A percentile compares a stretch with the other conserved stretches of the same genome.
Conservation (phyloP, 2,329 filamentous ascomycete genomes). For the Paradendryphiella salina region DNA sequence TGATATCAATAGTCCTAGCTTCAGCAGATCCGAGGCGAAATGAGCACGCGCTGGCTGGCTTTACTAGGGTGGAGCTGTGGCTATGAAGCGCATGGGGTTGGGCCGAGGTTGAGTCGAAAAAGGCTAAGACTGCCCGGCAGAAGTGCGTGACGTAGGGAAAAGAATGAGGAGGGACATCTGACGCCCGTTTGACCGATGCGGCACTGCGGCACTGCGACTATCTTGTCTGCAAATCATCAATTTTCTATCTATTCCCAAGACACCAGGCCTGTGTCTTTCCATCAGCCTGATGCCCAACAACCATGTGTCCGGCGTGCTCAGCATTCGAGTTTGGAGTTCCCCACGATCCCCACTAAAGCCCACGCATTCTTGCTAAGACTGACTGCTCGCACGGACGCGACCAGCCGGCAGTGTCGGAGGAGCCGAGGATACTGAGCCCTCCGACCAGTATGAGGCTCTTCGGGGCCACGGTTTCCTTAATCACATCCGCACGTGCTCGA, state of each 20-base stretch:
- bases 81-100: constrained; percentile 13
- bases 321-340: constrained; percentile 7
- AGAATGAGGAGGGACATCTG: not conserved
- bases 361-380: not conserved
- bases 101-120: constrained; percentile 24
- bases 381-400: constrained; percentile 7
- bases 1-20: constrained; percentile 21
- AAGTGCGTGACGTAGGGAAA: constrained; percentile 14
- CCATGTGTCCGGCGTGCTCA: not conserved
- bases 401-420: constrained; percentile 5
- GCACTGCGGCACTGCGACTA: constrained; percentile 1
- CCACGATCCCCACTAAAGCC: constrained; percentile 8
- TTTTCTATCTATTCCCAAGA: not conserved
- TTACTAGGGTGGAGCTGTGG: constrained; percentile 22
- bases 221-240: not conserved
- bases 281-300: not conserved
- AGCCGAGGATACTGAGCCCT: constrained; percentile 7
- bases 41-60: constrained; percentile 25
- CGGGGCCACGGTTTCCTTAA: constrained; percentile 30
- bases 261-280: not conserved
- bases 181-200: constrained; percentile 16
- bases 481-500: constrained; percentile 10
- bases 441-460: not conserved
- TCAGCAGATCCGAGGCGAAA: constrained; percentile 29
- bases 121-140: constrained; percentile 3